These are phyloP conservation scores for Oidiodendron maius DNA, from an alignment of 495 filamentous ascomycete genomes.

Conservation along the genomic window DNA sequence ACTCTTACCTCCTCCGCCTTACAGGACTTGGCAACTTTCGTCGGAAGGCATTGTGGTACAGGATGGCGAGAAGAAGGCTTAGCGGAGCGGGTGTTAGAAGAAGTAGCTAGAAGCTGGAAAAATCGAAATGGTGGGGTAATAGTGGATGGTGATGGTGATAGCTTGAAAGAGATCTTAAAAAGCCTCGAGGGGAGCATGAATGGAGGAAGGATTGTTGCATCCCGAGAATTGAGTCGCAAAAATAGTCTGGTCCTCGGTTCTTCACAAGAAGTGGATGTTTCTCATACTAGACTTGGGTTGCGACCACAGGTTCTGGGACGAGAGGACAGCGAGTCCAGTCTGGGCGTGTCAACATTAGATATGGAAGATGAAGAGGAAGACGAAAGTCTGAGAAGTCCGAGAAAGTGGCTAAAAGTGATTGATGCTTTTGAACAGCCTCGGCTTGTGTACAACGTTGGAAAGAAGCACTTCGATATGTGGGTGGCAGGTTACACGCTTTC, in stretches of 20 bases:
- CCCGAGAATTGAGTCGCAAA: conserved; percentile 47
- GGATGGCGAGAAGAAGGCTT: conserved; percentile 95
- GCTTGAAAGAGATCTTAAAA: conserved; percentile 74
- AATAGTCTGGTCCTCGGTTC: conserved; percentile 45
- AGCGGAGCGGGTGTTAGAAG: conserved; percentile 86
- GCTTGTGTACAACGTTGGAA: conserved; percentile 73
- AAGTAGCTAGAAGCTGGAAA: conserved; percentile 87
- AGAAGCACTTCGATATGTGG: conserved; percentile 85
- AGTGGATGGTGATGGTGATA: conserved; percentile 72
- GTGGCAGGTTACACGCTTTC: conserved; percentile 12
- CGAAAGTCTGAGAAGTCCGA: conserved; percentile 50
- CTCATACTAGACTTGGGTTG: conserved; percentile 28
- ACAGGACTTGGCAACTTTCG: conserved; percentile 76
- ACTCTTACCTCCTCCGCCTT: conserved; percentile 87
- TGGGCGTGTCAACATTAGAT: conserved; percentile 54
- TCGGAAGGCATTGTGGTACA: conserved; percentile 87
- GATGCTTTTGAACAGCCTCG: conserved; percentile 83
- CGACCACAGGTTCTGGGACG: conserved; percentile 36
- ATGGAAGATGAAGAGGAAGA: conserved; percentile 58
- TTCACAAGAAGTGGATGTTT: conserved; percentile 11
- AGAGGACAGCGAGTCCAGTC: conserved; percentile 56
- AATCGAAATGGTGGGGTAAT: conserved; percentile 77
- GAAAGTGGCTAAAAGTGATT: conserved; percentile 73
- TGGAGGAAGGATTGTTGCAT: conserved; percentile 60
- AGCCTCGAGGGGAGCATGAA: conserved; percentile 77